phyloP scores from a whole-genome alignment of 1,139 yeast species.

The Candida sojae region DNA sequence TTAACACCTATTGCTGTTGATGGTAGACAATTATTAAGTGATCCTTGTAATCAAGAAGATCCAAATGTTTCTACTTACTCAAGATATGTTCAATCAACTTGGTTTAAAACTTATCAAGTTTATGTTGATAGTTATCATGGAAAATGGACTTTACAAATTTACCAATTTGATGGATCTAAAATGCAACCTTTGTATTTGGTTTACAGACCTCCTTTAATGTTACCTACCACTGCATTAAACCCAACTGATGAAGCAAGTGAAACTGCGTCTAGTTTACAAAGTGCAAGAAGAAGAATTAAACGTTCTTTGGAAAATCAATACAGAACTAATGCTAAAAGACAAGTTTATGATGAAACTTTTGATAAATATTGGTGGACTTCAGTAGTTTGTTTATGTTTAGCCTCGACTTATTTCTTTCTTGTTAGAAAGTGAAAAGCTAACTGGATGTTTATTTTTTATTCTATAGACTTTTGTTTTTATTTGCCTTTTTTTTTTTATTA shows the following conservation, averaged over 20 bases:
- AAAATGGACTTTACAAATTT: constrained; percentile 70
- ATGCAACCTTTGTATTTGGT: constrained; percentile 90
- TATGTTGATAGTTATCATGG: constrained; percentile 81
- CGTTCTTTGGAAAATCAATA: constrained; percentile 79
- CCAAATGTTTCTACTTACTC: constrained; percentile 53
- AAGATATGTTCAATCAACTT: constrained; percentile 69
- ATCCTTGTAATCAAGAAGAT: constrained; percentile 68
- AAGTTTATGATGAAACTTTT: constrained; percentile 38
- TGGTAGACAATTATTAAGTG: constrained; percentile 87
- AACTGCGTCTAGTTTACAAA: constrained; percentile 34
- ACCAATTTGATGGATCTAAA: constrained; percentile 78
- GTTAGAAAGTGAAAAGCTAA: constrained; percentile 13
- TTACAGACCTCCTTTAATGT: constrained; percentile 92
- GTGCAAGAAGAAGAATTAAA: constrained; percentile 47
- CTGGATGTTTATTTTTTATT: neutral
- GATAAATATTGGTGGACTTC: constrained; percentile 51
- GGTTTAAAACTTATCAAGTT: constrained; percentile 59
- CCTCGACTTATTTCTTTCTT: constrained; percentile 24
- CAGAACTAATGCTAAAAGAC: constrained; percentile 71
- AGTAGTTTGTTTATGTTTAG: constrained; percentile 28
- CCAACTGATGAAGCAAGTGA: constrained; percentile 62
- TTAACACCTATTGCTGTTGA: constrained; percentile 81
- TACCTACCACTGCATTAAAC: constrained; percentile 87
- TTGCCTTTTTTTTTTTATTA: neutral
- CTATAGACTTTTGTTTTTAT: neutral